Base-by-base conservation (phyloP, 805 yeast genomes). In the Saturnispora mendoncae region DNA sequence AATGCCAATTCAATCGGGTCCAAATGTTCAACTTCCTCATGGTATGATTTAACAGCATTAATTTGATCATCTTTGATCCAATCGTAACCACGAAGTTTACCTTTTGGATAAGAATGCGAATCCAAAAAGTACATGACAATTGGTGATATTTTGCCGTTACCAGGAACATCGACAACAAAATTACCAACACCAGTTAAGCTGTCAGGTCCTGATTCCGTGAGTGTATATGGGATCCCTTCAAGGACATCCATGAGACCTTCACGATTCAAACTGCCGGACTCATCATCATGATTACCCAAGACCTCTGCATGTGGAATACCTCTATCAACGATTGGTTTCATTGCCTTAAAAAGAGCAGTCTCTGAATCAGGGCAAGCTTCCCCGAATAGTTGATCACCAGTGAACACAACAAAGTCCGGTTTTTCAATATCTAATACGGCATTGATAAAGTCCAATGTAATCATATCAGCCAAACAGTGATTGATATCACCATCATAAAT, bases 251-350 rank as follows among this genome's bases (percentile, higher is more conserved):
- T 81, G 32, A 86, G 53, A 48, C 78, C 74, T 41, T 61, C 56
- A 30, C 95, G 70, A 13, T 66, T 46, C 43, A 86, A 51, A 4
- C 79, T 71, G 1, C 95, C 94, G 0, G 95, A 90, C 61, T 88
- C 94, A 54, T 82, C 92, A 58, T 92, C 98, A 57, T 92, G 98
- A 58, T 92, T 92, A 0, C 98, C 98, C 66, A 90, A 70, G 7
- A 80, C 77, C 49, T 83, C 69, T 0, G 96, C 90, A 67, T 74
- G 92, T 3, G 97, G 97, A 7, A 88, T 81, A 38, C 69, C 60
- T 36, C 84, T 64, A 13, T 64, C 52, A 19, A 88, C 71, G 21
- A 85, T 74, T 0, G 95, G 94, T 9, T 70, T 65, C 8, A 82
- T 67, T 0, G 80, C 85, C 56, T 92, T 90, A 45, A 81, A 68